Evolutionary conservation across 176 grass and related monocot genomes (phyloP), one percentile per base, ranked within the genome.

Genomic region (Echinochloa phyllopogon): DNA sequence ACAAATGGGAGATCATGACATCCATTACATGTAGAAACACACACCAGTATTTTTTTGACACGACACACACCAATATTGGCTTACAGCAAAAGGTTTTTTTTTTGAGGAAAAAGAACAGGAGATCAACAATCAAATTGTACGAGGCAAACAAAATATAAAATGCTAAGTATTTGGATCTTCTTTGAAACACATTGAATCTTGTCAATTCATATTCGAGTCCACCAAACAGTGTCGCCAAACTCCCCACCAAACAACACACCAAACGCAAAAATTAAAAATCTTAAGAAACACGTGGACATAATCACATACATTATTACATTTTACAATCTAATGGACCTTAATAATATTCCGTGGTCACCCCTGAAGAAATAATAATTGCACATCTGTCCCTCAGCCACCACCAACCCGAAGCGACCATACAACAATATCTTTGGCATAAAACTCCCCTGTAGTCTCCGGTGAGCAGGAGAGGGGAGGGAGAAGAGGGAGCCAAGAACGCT

Each of bases 351-450:
- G 58, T 72, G 55, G 27, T 21, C 18, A 20, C 56, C 37, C 65
- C 2, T 13, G 3, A 0, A 0, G 29, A 40, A 7, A 0, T 4
- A 18, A 33, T 10, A 87, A 75, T 75, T n/a, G 1, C 59, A 38
- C 0, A 27, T 2, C 0, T 24, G 42, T 14, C 60, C 75, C 59
- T 74, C 16, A 68, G n/a, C 33, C 73, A 38, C 66, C 88, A 90
- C 84, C 80, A 79, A 86, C 74, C 84, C 58, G 66, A 71, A 82
- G 72, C 62, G 64, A 29, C 67, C 66, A 66, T 53, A 8, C 67
- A 78, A 49, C 82, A 24, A 67, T 66, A 45, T 68, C 49, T 75
- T 85, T 20, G 55, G 72, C 75, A 79, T 69, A 85, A 90, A 87
- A 79, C 65, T 69, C 60, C 80, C 67, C 1, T 33, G 1, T 33